These are phyloP conservation scores for Lentinula raphanica DNA, from an alignment of 768 basidiomycete genomes.

Conservation along the genomic window DNA sequence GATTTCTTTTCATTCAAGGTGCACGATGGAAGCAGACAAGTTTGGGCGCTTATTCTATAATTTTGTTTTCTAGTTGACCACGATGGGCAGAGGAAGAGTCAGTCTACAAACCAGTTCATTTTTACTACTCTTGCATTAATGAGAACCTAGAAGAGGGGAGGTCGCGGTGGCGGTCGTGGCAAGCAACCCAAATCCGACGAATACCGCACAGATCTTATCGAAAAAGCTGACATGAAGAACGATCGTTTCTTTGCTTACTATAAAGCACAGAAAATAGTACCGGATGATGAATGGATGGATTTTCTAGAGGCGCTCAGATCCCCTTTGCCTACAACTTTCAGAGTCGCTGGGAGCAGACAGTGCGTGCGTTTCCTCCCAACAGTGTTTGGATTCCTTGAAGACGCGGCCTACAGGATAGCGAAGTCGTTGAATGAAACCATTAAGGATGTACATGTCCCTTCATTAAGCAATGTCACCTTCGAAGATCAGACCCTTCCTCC, in stretches of 20 bases:
- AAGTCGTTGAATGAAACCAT: constrained; percentile 78
- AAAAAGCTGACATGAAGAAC: constrained; percentile 65
- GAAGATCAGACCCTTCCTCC: constrained; percentile 74
- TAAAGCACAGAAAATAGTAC: constrained; percentile 68
- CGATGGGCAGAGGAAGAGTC: constrained; percentile 3
- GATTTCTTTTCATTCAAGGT: constrained; percentile 33
- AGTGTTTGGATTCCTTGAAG: constrained; percentile 2
- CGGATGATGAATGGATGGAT: constrained; percentile 72
- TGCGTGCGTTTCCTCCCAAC: constrained; percentile 27
- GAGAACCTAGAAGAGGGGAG: neutral
- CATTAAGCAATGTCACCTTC: constrained; percentile 64
- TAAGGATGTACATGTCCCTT: constrained; percentile 71
- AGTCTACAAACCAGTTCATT: neutral
- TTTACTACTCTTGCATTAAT: neutral
- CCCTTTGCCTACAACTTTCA: constrained; percentile 90
- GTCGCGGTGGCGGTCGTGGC: constrained; percentile 6
- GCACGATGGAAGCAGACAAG: neutral
- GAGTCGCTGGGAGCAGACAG: constrained; percentile 86
- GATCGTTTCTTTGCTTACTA: constrained; percentile 66
- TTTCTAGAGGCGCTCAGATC: constrained; percentile 62
- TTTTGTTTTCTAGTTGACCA: neutral
- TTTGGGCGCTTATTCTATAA: neutral
- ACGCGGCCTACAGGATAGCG: constrained; percentile 39
- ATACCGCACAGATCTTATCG: constrained; percentile 47
- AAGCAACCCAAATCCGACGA: constrained; percentile 21